A percentile compares a stretch with the other conserved stretches of the same genome.
phyloP scores from a whole-genome alignment of 305 asterid species.

The Plantago lanceolata region DNA sequence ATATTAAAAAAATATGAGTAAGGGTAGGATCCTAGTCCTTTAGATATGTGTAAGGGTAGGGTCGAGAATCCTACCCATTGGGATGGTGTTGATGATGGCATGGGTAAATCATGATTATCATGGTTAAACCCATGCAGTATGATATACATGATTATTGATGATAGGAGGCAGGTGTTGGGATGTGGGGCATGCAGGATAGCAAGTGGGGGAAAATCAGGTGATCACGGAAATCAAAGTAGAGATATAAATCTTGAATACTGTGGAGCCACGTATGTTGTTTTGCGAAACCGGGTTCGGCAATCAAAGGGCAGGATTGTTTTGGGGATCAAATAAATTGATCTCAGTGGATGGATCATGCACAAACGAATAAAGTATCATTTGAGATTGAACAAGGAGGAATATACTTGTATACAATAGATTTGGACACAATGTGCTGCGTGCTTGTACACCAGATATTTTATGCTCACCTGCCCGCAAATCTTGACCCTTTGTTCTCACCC shows the following conservation, averaged over 20 bases:
- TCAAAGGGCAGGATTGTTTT: background rate
- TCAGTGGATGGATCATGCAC: conserved; percentile 38
- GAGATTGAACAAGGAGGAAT: no score
- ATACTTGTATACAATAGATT: no score
- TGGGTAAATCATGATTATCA: no score
- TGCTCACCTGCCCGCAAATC: conserved; percentile 14
- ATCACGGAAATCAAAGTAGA: background rate
- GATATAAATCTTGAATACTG: conserved; percentile 32
- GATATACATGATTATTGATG: no score
- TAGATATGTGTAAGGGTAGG: no score
- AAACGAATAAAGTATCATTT: conserved; percentile 30
- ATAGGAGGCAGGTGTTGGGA: no score
- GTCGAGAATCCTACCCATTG: no score
- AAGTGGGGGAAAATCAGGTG: conserved; percentile 27
- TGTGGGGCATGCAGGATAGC: background rate
- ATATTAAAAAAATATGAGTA: no score
- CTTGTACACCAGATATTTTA: conserved; percentile 34
- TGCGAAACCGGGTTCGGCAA: background rate
- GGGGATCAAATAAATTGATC: conserved; percentile 33
- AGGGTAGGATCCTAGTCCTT: no score
- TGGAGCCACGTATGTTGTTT: conserved; percentile 37
- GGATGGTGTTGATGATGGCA: no score
- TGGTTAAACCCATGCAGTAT: no score
- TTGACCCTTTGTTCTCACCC: conserved; percentile 33
- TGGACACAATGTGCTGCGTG: conserved; percentile 15